These are phyloP conservation scores for Chaetomiaceae sp. DNA, from an alignment of 2,329 filamentous ascomycete species.

Conservation along the genomic window DNA sequence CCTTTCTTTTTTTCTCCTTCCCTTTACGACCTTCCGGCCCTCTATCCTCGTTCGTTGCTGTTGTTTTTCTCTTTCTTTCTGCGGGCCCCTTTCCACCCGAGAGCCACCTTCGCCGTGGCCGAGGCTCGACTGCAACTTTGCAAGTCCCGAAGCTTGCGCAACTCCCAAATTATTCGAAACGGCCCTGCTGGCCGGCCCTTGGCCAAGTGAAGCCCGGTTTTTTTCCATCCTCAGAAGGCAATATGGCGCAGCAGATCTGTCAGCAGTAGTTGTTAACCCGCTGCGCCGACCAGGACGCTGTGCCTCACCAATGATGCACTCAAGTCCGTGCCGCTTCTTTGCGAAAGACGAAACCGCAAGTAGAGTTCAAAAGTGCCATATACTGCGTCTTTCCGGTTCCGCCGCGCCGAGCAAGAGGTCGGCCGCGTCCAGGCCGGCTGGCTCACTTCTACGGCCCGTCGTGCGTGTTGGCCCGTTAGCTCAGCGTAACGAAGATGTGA, in stretches of 20 bases:
- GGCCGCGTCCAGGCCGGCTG: not conserved
- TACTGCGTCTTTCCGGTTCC: not conserved
- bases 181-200: not conserved
- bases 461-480: conserved; percentile 4
- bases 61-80: too few species aligned
- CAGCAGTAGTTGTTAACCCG: not conserved
- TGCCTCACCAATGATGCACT: not conserved
- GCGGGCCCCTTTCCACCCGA: too few species aligned
- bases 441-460: not conserved
- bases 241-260: conserved; percentile 9
- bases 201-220: conserved; percentile 7
- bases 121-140: not conserved
- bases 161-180: conserved; percentile 14
- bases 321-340: not conserved
- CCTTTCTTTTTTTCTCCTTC: too few species aligned
- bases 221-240: not conserved
- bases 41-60: too few species aligned
- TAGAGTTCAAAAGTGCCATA: not conserved
- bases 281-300: not conserved
- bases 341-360: not conserved
- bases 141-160: not conserved
- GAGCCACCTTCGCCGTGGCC: not conserved
- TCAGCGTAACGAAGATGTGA: conserved; percentile 3
- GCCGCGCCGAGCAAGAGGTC: not conserved
- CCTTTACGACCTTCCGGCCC: too few species aligned